Percentiles rank a stretch among this genome's conserved stretches.
Evolutionary conservation across 768 basidiomycete species (phyloP).

Genomic region (Leccinum longicurvipes): DNA sequence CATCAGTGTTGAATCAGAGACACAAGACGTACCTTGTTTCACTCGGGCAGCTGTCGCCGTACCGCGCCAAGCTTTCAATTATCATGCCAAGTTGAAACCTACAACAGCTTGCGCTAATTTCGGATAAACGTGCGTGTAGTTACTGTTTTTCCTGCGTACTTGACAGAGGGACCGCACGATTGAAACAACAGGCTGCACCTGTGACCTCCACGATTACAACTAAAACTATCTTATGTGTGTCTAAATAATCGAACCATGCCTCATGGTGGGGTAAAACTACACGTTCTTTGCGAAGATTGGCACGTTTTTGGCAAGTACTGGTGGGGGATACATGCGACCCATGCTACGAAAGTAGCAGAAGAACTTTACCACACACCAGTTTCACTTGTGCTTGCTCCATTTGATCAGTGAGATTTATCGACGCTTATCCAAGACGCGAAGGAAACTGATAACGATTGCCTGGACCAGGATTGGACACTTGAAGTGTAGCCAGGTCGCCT

Average conservation of each 20-base stretch:
- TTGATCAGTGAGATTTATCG: neutral
- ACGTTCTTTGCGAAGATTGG: too few species aligned
- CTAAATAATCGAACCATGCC: neutral
- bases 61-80: neutral
- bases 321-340: neutral
- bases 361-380: neutral
- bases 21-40: neutral
- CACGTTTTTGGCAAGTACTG: too few species aligned
- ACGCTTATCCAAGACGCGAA: too few species aligned
- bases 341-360: neutral
- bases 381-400: neutral
- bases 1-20: neutral
- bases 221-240: neutral
- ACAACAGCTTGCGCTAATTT: neutral
- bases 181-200: neutral
- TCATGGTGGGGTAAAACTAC: too few species aligned
- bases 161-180: neutral
- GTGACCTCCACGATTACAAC: neutral
- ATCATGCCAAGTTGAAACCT: neutral
- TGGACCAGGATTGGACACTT: too few species aligned
- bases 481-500: too few species aligned
- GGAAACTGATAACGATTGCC: too few species aligned
- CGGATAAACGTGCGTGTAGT: neutral
- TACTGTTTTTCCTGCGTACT: neutral
- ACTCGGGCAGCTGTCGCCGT: neutral